Evolutionary conservation across 2,329 filamentous ascomycete species (phyloP).

Genomic region (Aspergillus ustus): DNA sequence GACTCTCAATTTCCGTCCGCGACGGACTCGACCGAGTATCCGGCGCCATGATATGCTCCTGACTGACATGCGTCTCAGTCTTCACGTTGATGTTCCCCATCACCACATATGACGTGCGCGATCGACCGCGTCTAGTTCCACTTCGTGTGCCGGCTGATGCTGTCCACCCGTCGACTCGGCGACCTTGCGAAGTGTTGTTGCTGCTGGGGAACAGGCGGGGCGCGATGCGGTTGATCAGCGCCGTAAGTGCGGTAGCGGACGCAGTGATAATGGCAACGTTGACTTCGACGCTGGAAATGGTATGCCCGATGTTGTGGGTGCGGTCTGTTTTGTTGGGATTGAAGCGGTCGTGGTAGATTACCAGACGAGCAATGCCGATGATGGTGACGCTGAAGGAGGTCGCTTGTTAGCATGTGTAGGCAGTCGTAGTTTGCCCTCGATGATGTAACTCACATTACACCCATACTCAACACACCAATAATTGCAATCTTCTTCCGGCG

Average conservation of each 20-base stretch:
- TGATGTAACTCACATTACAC: constrained; percentile 27
- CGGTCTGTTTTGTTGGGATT: not conserved
- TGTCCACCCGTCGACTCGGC: not conserved
- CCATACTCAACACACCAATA: constrained; percentile 33
- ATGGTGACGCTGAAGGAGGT: not conserved
- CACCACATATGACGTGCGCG: not conserved
- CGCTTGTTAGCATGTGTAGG: too few species aligned
- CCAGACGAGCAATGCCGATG: constrained; percentile 1
- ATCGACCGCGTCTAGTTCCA: not conserved
- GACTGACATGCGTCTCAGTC: not conserved
- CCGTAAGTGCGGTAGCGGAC: not conserved
- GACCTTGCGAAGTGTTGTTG: not conserved
- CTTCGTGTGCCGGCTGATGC: not conserved
- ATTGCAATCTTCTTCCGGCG: constrained; percentile 34
- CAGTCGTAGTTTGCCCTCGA: not conserved
- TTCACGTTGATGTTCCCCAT: not conserved
- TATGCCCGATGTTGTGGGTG: constrained; percentile 1
- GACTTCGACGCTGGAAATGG: not conserved
- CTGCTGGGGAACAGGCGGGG: not conserved
- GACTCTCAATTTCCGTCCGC: not conserved
- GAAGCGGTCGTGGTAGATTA: not conserved
- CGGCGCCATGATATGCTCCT: not conserved
- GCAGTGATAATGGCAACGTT: constrained; percentile 4
- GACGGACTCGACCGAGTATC: not conserved
- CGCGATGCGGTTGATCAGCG: not conserved